Conservation (phyloP, 75 land plant species). For the Larix kaempferi region DNA sequence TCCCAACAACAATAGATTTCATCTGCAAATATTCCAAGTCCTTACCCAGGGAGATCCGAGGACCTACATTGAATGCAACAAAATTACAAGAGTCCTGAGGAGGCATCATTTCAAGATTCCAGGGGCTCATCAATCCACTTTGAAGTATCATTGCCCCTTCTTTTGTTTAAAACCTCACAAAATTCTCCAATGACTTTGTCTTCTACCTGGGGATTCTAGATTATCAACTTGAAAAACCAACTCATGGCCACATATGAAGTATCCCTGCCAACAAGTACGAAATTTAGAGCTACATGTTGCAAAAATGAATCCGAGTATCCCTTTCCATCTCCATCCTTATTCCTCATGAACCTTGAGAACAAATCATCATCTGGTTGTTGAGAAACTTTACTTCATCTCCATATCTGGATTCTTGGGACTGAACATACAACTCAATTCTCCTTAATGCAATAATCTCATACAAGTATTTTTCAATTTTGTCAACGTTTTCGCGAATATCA, state of each 20-base stretch:
- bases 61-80: no score
- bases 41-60: no score
- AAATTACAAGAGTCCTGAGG: slow-evolving; percentile 45
- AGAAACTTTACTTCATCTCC: not conserved
- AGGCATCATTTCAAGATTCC: slow-evolving; percentile 55
- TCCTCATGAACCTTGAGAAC: slow-evolving; percentile 14
- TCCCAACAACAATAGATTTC: no score
- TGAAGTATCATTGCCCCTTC: slow-evolving; percentile 20
- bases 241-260: slow-evolving; percentile 61
- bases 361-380: not conserved
- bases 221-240: slow-evolving; percentile 70
- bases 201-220: slow-evolving; percentile 44
- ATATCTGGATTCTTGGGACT: not conserved
- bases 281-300: slow-evolving; percentile 29
- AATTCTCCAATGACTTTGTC: slow-evolving; percentile 13
- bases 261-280: slow-evolving; percentile 79
- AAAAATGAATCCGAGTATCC: slow-evolving; percentile 21
- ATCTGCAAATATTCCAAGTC: no score
- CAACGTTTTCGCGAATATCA: not conserved
- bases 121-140: slow-evolving; percentile 70
- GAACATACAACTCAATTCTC: no score
- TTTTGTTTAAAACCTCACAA: no score
- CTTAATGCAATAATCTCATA: no score
- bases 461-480: not conserved
- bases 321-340: slow-evolving; percentile 8